Conservation (phyloP, 2,329 filamentous ascomycete genomes). For the Gaeumannomyces tritici region DNA sequence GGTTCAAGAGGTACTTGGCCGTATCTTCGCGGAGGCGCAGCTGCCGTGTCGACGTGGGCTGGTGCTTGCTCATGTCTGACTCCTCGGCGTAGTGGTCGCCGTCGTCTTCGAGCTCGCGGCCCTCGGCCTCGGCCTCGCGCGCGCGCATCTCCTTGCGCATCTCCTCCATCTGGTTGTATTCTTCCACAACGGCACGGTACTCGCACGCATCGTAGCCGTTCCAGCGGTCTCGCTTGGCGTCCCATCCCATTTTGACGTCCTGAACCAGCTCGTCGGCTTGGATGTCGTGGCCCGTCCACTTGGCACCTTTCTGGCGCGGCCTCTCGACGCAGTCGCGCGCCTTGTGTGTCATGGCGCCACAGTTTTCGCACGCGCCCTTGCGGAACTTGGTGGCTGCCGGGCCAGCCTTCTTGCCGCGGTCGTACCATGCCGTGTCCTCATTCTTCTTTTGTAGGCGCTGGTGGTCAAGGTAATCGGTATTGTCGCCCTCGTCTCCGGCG, state of each 20-base stretch:
- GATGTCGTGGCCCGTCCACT: slow-evolving; percentile 87
- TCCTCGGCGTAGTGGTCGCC: slow-evolving; percentile 83
- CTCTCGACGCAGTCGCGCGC: slow-evolving; percentile 86
- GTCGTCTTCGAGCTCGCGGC: slow-evolving; percentile 43
- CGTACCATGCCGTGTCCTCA: slow-evolving; percentile 80
- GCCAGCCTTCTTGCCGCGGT: slow-evolving; percentile 73
- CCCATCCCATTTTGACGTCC: slow-evolving; percentile 83
- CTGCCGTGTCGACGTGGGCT: slow-evolving; percentile 83
- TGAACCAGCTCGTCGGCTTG: slow-evolving; percentile 84
- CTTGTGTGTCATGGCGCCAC: slow-evolving; percentile 94
- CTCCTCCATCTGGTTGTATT: slow-evolving; percentile 79
- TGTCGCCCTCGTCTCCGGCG: slow-evolving; percentile 64
- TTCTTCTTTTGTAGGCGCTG: slow-evolving; percentile 76
- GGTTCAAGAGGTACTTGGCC: slow-evolving; percentile 88
- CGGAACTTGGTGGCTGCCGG: slow-evolving; percentile 93
- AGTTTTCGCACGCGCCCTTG: slow-evolving; percentile 98
- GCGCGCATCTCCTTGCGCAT: slow-evolving; percentile 45
- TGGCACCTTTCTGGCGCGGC: slow-evolving; percentile 80
- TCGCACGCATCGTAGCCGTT: slow-evolving; percentile 92
- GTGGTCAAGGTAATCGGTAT: slow-evolving; percentile 85
- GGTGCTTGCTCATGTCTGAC: slow-evolving; percentile 90
- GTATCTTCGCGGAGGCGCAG: slow-evolving; percentile 91
- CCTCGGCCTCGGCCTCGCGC: slow-evolving; percentile 39
- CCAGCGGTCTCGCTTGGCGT: slow-evolving; percentile 95
- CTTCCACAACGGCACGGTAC: slow-evolving; percentile 78